Percentiles rank a stretch among this genome's conserved stretches.
Conservation (phyloP, 805 yeast species). For the Saccharomycopsis synnaedendra region DNA sequence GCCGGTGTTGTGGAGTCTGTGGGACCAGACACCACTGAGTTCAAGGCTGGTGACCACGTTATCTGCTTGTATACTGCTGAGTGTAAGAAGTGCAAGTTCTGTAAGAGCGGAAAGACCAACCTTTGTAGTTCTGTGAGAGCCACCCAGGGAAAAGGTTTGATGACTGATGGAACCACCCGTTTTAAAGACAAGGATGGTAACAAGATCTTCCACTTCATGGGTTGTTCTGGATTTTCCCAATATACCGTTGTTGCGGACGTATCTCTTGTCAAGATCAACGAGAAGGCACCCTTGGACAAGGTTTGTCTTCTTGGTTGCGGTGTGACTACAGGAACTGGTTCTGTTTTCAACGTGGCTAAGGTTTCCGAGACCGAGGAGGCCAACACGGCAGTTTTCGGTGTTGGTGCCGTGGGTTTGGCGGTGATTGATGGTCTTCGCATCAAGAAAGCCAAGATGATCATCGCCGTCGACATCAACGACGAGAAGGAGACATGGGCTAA, state of each 20-base stretch:
- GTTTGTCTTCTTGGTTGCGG: conserved; percentile 96
- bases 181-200: conserved; percentile 75
- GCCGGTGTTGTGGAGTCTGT: conserved; percentile 93
- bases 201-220: conserved; percentile 87
- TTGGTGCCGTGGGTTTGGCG: conserved; percentile 94
- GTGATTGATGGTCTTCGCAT: conserved; percentile 90
- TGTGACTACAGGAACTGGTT: conserved; percentile 97
- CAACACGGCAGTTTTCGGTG: conserved; percentile 93
- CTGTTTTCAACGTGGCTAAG: conserved; percentile 88
- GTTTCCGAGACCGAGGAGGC: conserved; percentile 68
- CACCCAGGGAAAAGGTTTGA: conserved; percentile 95
- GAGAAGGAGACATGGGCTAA: conserved; percentile 76
- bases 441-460: conserved; percentile 70
- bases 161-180: conserved; percentile 97
- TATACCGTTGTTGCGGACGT: conserved; percentile 98
- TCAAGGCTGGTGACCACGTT: conserved; percentile 89
- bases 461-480: conserved; percentile 81
- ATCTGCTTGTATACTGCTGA: conserved; percentile 94
- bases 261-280: conserved; percentile 82
- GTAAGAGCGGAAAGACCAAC: conserved; percentile 91
- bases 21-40: conserved; percentile 79
- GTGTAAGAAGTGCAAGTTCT: conserved; percentile 90
- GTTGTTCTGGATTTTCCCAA: conserved; percentile 93
- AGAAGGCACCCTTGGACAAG: conserved; percentile 67
- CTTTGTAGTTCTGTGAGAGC: conserved; percentile 92